Percentiles rank a stretch among this genome's conserved stretches.
phyloP scores from a whole-genome alignment of 345 rosid species.

The Camelina laxa region DNA sequence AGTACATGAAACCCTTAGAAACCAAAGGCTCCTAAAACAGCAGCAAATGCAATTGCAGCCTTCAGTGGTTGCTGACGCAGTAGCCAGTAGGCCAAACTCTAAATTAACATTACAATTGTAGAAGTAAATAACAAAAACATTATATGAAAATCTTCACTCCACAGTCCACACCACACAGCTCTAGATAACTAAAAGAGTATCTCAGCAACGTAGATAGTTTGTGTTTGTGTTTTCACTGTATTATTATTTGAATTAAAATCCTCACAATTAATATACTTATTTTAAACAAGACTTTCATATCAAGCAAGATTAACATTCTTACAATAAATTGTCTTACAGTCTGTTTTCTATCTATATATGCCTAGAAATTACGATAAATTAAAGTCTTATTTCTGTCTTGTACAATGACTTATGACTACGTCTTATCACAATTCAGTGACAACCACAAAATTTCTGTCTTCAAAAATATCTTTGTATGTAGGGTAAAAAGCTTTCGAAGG shows the following conservation, averaged over 20 bases:
- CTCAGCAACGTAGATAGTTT: background rate
- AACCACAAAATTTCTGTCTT: too few relatives aligned
- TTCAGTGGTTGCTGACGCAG: slow-evolving; percentile 3
- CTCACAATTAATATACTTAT: background rate
- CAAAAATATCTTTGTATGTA: too few relatives aligned
- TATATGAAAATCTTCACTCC: background rate
- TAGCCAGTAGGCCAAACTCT: slow-evolving; percentile 15
- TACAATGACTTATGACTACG: too few relatives aligned
- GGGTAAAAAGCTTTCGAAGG: too few relatives aligned
- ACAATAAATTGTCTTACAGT: too few relatives aligned
- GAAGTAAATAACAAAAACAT: background rate
- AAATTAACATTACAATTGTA: slow-evolving; percentile 20
- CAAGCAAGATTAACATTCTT: background rate
- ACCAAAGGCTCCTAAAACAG: slow-evolving; percentile 53
- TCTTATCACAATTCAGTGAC: too few relatives aligned
- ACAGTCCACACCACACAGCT: background rate
- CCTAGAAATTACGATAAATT: too few relatives aligned
- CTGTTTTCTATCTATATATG: too few relatives aligned
- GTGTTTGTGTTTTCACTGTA: background rate
- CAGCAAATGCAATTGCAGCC: slow-evolving; percentile 25
- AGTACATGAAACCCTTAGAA: slow-evolving; percentile 59
- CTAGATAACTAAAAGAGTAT: background rate
- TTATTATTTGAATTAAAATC: background rate
- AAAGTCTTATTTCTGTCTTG: too few relatives aligned
- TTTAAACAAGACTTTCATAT: background rate